Evolutionary conservation across 148 eudicot genomes (phyloP), one percentile per base, ranked within the genome.

Genomic region (Talinum fruticosum): DNA sequence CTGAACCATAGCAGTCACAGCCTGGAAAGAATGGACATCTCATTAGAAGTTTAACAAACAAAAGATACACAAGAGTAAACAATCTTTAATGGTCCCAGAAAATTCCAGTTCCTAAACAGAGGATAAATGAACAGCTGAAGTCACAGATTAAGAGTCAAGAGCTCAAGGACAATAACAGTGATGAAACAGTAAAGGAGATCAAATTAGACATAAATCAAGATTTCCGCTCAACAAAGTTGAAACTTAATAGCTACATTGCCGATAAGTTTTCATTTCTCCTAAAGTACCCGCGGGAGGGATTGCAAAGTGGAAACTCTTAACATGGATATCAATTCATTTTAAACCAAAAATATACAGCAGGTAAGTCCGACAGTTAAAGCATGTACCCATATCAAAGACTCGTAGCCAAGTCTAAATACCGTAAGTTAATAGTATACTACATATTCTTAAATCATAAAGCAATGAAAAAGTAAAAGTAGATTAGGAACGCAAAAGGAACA

Each of bases 1-100:
- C 82, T 91, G 94, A 83, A 95, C 99, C 96, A 95, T 92, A 19
- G 99, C 92, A 78, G 93, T 90, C 73, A 91, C 93, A 76, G 91
- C 94, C 99, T 92, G 83, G 18, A 36, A 66, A 26, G 75, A 79
- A 74, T 10, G 32, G n/a, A 79, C 37, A 32, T 23, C 59, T 16
- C 19, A 12, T 77, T 68, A 83, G 82, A 34, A 35, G 36, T 53
- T 68, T 41, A 14, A 37, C 32, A 18, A 29, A 74, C 53, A 29
- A 53, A 41, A 32, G 32, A 18, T 23, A n/a, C 23, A 81, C 24
- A 13, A 34, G 14, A 35, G 18, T 12, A 53, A 33, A 49, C 54
- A 69, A 57, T n/a, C 4, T 69, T 35, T 29, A 26, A 45, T 26
- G 24, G 33, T 24, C 66, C 66, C 32, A 24, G 65, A 59, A 41